Percentiles rank a stretch among this genome's conserved stretches.
These are phyloP conservation scores for Apiosordaria backusii DNA, from an alignment of 495 filamentous ascomycete genomes.

Conservation along the genomic window DNA sequence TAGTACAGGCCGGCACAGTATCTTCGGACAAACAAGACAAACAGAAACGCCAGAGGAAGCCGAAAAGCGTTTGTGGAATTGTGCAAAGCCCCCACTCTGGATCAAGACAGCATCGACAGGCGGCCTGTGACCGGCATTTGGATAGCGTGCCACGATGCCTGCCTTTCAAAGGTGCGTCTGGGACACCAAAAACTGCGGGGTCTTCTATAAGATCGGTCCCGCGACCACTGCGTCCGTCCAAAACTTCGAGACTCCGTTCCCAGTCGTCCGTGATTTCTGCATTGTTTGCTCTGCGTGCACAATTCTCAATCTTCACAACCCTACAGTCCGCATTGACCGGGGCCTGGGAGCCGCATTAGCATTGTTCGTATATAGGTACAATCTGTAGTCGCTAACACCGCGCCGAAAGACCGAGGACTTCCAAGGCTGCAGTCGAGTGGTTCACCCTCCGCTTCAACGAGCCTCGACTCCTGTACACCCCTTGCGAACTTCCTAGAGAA, in stretches of 20 bases:
- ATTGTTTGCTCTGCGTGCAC: background rate
- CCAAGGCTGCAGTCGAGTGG: background rate
- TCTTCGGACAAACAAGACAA: background rate
- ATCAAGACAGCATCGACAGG: background rate
- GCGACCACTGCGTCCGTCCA: background rate
- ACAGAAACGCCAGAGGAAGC: background rate
- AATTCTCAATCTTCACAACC: background rate
- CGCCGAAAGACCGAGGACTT: background rate
- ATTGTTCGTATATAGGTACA: background rate
- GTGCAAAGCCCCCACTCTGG: background rate
- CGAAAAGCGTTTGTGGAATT: background rate
- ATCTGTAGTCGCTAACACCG: background rate
- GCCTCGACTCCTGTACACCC: background rate
- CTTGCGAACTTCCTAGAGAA: background rate
- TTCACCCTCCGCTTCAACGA: background rate
- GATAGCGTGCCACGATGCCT: constrained; percentile 6
- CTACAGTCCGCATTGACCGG: background rate
- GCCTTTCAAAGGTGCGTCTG: background rate
- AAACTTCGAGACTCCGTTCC: background rate
- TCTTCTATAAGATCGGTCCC: background rate
- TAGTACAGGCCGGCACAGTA: background rate
- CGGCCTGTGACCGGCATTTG: constrained; percentile 3
- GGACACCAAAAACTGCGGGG: constrained; percentile 5
- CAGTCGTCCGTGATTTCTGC: background rate
- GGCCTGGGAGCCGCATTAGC: background rate